Evolutionary conservation across 768 basidiomycete species (phyloP), one percentile per base, ranked within the genome.

Genomic region (Naganishia vaughanmartiniae): DNA sequence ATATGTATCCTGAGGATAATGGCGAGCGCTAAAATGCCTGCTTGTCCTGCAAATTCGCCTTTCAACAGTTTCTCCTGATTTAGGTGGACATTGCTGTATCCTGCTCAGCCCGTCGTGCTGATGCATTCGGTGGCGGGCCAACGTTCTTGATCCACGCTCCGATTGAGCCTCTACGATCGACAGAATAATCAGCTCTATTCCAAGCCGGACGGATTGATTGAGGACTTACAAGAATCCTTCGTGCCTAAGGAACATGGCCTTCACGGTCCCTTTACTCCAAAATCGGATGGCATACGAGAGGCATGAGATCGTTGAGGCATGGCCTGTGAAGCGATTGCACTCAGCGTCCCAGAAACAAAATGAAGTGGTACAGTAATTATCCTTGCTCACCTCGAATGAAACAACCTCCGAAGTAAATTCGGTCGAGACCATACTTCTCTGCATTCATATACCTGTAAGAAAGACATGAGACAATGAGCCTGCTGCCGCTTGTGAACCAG

Each of bases 121-220:
- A 31, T n/a, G n/a, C n/a, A 30, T 12, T 63, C 17, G 60, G 3
- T 24, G 68, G 26, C 28, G 24, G 28, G 3, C 88, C 89, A 72
- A 98, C 92, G 80, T 95, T 96, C 84, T 91, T 92, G 80, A 99
- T 90, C 95, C 95, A 99, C 55, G 96, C 96, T 6, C 95, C 95
- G 71, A 97, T 91, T 6, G 92, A 86, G 58, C 95, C 95, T 71
- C 93, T 93, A 55, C 4, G 58, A 14, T 36, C 30, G 39, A 36
- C 48, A 46, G 57, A 14, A 39, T 45, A 46, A 65, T 9, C 68
- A 36, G 30, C 19, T 60, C 36, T 67, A 17, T 24, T 42, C 42
- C 24, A 17, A 24, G 15, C 10, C 54, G 26, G 53, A 6, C 31
- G 14, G 14, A 60, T 58, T 2, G 21, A 39, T 68, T 54, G 56